A percentile compares a stretch with the other conserved stretches of the same genome.
phyloP scores from a whole-genome alignment of 2,329 filamentous ascomycete species.

The Anthostomella pinea region DNA sequence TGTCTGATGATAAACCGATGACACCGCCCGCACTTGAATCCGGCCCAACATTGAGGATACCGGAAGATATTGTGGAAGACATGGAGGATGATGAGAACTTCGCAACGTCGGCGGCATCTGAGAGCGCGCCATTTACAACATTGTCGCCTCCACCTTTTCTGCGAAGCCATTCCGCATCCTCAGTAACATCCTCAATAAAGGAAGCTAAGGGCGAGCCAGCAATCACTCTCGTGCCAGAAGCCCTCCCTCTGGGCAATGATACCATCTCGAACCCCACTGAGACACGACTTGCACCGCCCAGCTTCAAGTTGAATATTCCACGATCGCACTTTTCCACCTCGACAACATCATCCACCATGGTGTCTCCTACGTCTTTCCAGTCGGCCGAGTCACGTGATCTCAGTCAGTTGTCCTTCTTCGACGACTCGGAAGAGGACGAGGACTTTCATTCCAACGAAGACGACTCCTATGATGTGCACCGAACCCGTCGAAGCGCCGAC shows the following conservation, averaged over 20 bases:
- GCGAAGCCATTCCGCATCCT: constrained; percentile 33
- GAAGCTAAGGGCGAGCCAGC: too few species aligned
- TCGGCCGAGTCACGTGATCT: constrained; percentile 34
- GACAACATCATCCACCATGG: constrained; percentile 25
- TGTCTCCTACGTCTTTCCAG: constrained; percentile 36
- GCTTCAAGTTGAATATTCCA: constrained; percentile 19
- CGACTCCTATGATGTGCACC: constrained; percentile 31
- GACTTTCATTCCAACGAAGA: constrained; percentile 34
- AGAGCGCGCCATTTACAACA: constrained; percentile 43
- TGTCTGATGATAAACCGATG: constrained; percentile 44
- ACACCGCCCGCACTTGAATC: constrained; percentile 32
- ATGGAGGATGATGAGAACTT: constrained; percentile 63
- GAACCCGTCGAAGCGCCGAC: constrained; percentile 19
- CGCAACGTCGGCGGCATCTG: constrained; percentile 49
- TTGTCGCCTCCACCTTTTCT: constrained; percentile 54
- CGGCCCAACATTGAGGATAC: constrained; percentile 36
- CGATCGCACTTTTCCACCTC: constrained; percentile 30
- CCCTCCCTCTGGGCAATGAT: constrained; percentile 1
- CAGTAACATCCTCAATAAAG: constrained; percentile 17
- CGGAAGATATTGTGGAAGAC: constrained; percentile 48
- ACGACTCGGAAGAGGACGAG: constrained; percentile 45
- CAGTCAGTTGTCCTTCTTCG: constrained; percentile 44
- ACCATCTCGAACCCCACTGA: constrained; percentile 16
- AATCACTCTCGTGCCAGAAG: constrained; percentile 14
- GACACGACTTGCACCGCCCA: constrained; percentile 4